Evolutionary conservation across 2,329 filamentous ascomycete species (phyloP).

Genomic region (Aspergillus niger): DNA sequence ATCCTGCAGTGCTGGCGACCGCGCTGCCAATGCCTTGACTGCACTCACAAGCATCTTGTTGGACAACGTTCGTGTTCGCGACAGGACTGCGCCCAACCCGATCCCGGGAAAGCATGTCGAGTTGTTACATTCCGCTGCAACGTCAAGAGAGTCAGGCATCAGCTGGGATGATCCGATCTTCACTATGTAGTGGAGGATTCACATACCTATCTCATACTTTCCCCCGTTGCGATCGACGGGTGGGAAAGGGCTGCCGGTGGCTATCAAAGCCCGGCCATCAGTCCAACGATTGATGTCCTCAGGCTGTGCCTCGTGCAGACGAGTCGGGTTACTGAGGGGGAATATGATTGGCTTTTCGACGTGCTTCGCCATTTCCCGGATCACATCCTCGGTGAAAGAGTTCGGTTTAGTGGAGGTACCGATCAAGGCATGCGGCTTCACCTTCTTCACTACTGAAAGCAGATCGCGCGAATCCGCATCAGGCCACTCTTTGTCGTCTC

Average conservation of each 20-base stretch:
- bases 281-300: conserved; percentile 78
- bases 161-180: not conserved
- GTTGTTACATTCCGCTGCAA: conserved; percentile 80
- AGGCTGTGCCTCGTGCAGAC: conserved; percentile 78
- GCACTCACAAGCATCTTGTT: conserved; percentile 82
- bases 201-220: conserved; percentile 56
- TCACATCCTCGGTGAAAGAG: conserved; percentile 72
- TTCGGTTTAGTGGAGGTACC: conserved; percentile 79
- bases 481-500: conserved; percentile 64
- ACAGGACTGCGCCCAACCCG: conserved; percentile 75
- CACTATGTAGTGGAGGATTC: not conserved
- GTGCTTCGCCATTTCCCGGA: conserved; percentile 74
- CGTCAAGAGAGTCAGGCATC: not conserved
- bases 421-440: conserved; percentile 79
- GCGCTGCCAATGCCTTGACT: conserved; percentile 68
- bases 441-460: conserved; percentile 65
- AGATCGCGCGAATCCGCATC: conserved; percentile 60
- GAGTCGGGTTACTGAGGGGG: conserved; percentile 82
- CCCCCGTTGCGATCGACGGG: conserved; percentile 65
- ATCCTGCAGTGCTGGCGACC: conserved; percentile 70
- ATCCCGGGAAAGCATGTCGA: conserved; percentile 83
- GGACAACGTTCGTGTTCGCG: conserved; percentile 66
- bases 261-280: conserved; percentile 72
- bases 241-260: conserved; percentile 80
- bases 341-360: conserved; percentile 74